phyloP scores from a whole-genome alignment of 139 green algal genomes.

The Chlamydomonas applanata region DNA sequence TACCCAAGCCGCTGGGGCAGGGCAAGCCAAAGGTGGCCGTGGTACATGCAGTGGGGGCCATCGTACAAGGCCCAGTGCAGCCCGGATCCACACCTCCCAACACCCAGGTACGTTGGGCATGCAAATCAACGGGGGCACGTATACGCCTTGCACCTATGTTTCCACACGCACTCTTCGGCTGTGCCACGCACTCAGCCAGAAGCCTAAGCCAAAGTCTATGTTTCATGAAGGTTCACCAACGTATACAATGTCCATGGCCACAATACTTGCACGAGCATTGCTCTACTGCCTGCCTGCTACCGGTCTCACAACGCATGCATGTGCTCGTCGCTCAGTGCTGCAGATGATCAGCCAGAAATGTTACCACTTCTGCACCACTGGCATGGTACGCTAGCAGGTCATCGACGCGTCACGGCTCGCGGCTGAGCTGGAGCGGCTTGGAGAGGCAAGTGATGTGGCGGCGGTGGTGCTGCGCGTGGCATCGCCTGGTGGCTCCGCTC shows the following conservation, averaged over 20 bases:
- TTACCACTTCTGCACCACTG: no score
- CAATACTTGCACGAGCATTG: no score
- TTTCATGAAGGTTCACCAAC: no score
- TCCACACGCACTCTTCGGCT: no score
- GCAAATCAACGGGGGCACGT: no score
- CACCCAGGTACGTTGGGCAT: no score
- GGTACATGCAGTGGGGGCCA: not conserved
- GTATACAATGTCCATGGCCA: no score
- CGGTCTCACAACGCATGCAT: not conserved
- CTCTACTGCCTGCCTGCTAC: not conserved
- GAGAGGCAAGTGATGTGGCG: slow-evolving; percentile 27
- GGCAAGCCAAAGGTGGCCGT: slow-evolving; percentile 8
- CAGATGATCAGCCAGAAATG: no score
- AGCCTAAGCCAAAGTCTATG: no score
- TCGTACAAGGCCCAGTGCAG: not conserved
- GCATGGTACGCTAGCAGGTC: no score
- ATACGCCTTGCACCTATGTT: no score
- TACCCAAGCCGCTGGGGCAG: not conserved
- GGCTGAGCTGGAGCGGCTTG: slow-evolving; percentile 12
- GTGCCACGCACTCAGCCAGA: no score
- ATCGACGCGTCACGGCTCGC: slow-evolving; percentile 32
- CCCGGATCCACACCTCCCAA: not conserved
- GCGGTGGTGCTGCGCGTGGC: slow-evolving; percentile 89
- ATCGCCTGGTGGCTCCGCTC: slow-evolving; percentile 79
- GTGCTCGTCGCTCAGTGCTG: not conserved